A percentile compares a stretch with the other conserved stretches of the same genome.
Conservation (phyloP, 345 rosid genomes). For the Eucalyptus cloeziana region DNA sequence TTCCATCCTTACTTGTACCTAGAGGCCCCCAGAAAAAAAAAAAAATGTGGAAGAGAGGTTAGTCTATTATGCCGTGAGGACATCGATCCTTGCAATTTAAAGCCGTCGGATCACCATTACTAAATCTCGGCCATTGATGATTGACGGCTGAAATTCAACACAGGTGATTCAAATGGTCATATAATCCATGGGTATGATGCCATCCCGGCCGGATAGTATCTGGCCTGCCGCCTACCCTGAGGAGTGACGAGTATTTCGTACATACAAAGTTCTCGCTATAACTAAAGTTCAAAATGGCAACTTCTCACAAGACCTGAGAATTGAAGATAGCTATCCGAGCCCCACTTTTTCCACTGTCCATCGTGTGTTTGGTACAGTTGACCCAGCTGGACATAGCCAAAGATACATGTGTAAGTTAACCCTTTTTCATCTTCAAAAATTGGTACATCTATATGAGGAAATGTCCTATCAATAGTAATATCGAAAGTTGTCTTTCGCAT, state of each 20-base stretch:
- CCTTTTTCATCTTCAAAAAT: not conserved
- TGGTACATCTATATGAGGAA: not conserved
- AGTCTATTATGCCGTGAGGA: not conserved
- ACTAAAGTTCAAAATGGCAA: not conserved
- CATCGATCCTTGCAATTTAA: not conserved
- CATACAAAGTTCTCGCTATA: too few relatives aligned
- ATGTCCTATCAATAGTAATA: not conserved
- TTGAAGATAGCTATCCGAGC: not conserved
- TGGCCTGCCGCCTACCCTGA: too few relatives aligned
- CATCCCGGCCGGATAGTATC: too few relatives aligned
- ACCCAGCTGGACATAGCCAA: not conserved
- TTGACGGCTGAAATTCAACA: not conserved
- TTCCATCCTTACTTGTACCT: not conserved
- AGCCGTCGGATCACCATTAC: too few relatives aligned
- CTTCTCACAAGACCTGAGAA: not conserved
- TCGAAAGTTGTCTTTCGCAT: not conserved
- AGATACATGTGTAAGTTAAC: not conserved
- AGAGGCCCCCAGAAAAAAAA: not conserved
- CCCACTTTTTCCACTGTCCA: not conserved
- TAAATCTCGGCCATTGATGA: too few relatives aligned
- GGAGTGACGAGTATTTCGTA: too few relatives aligned
- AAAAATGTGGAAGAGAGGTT: not conserved
- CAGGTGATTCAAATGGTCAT: too few relatives aligned
- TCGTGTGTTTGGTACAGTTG: not conserved
- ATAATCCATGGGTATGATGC: too few relatives aligned